Base-by-base conservation (phyloP, 2,329 filamentous ascomycete species). In the Pezicula neosporulosa region DNA sequence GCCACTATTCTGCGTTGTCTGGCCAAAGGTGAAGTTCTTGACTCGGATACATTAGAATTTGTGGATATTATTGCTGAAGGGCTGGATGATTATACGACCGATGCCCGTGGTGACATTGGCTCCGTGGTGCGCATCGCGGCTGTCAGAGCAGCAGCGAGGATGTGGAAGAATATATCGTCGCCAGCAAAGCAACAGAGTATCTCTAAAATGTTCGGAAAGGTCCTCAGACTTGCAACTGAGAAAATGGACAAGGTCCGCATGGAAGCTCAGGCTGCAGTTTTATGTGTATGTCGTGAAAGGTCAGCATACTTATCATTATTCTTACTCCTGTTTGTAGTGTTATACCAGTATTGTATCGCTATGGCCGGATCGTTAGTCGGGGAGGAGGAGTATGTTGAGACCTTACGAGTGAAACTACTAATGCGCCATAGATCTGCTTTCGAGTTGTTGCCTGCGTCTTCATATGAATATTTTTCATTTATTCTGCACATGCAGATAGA, bases 81-180 rank as follows among this genome's bases (percentile, higher is more conserved):
- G 0, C 70, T 99, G 27, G 87, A 93, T 58, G 92, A 99, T 66
- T 97, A 97, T 64, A 96, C 90, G 0, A 92, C 90, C 3, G 93
- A 90, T 58, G 86, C 92, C 13, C 79, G 91, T 51, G 94, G 94
- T 15, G 94, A 99, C 63, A 80, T 97, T 45, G 94, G 94, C 5
- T 96, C 92, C 0, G 81, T 92, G 48, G 87, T 96, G 4, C 81
- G 94, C 3, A 74, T 93, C 5, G 87, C 92, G 67, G 92, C 90
- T 21, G 78, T 97, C 12, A 78, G 81, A 53, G 83, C 82, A 2
- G 75, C 90, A 2, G 83, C 79, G 2, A 37, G 24, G 27, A 39
- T 35, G 19, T 55, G 12, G 24, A 57, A 13, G 7, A 42, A 44
- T 2, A 6, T n/a, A 15, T 16, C 15, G 18, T 39, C 12, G 19